These are phyloP conservation scores for Aureococcus anophagefferens DNA, from an alignment of 108 stramenopile species.

Conservation along the genomic window DNA sequence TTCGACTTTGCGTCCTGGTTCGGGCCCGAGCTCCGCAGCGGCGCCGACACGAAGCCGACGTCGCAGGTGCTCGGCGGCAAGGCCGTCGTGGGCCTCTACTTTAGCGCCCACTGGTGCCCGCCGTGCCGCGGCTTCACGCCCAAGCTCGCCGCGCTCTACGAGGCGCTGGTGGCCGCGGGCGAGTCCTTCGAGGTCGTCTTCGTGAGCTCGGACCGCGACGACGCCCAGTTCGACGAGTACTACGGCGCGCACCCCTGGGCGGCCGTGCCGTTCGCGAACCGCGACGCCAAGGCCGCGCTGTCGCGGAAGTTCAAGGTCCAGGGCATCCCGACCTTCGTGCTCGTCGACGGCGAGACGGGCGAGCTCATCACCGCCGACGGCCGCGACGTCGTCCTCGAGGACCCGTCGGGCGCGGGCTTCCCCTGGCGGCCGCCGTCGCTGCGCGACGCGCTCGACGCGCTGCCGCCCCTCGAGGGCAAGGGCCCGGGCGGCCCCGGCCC, in stretches of 20 bases:
- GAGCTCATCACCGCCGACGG: slow-evolving; percentile 68
- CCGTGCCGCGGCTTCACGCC: slow-evolving; percentile 83
- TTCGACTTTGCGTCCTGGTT: neutral
- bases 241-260: slow-evolving; percentile 58
- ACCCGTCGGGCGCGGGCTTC: slow-evolving; percentile 75
- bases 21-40: neutral
- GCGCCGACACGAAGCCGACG: neutral
- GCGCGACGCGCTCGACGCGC: neutral
- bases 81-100: slow-evolving; percentile 64
- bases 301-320: slow-evolving; percentile 49
- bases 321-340: slow-evolving; percentile 59
- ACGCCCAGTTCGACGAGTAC: slow-evolving; percentile 57
- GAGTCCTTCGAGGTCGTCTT: slow-evolving; percentile 76
- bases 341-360: slow-evolving; percentile 75
- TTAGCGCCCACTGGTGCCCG: slow-evolving; percentile 40
- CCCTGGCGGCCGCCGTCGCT: slow-evolving; percentile 51
- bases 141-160: slow-evolving; percentile 70
- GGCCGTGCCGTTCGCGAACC: slow-evolving; percentile 61
- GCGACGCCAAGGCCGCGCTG: slow-evolving; percentile 54
- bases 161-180: slow-evolving; percentile 37
- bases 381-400: slow-evolving; percentile 61
- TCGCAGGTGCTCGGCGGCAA: slow-evolving; percentile 51
- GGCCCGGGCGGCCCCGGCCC: neutral
- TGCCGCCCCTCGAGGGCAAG: neutral
- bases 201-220: slow-evolving; percentile 63